phyloP scores from a whole-genome alignment of 257 asterid genomes.

The Ophiorrhiza pumila region DNA sequence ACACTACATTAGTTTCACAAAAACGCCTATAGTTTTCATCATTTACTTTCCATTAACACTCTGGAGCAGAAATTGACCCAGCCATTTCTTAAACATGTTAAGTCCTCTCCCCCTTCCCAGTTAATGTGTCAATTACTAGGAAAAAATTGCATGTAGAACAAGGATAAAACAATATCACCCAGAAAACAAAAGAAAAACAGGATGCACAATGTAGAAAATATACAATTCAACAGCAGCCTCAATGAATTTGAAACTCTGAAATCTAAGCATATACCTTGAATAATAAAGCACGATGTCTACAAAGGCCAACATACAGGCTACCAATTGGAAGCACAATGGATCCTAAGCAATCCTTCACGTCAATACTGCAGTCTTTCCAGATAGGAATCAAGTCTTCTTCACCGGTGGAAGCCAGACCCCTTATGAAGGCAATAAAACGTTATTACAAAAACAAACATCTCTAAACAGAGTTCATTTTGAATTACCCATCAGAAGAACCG shows the following conservation, averaged over 20 bases:
- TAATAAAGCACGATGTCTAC: conserved; percentile 81
- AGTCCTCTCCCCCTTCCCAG: not conserved
- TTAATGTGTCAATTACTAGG: not conserved
- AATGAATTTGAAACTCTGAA: conserved; percentile 8
- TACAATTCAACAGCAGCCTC: not conserved
- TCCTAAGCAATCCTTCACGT: conserved; percentile 76
- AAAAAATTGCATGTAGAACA: not conserved
- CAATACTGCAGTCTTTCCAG: conserved; percentile 81
- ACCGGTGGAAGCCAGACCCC: conserved; percentile 64
- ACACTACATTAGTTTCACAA: not conserved
- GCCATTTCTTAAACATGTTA: not conserved
- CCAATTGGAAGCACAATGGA: conserved; percentile 86
- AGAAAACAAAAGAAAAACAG: not conserved
- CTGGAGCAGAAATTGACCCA: not conserved
- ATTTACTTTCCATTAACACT: not conserved
- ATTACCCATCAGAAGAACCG: conserved; percentile 21
- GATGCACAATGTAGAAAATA: not conserved
- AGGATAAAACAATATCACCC: not conserved
- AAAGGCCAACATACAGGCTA: conserved; percentile 68
- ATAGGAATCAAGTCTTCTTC: conserved; percentile 58
- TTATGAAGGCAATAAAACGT: conserved; percentile 37
- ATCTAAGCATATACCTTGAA: conserved; percentile 64
- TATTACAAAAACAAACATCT: conserved; percentile 20
- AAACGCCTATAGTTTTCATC: not conserved
- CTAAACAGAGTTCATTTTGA: not conserved